Percentiles rank a stretch among this genome's conserved stretches.
Evolutionary conservation across 2,329 filamentous ascomycete species (phyloP).

Genomic region (Microcyclosporella mali): DNA sequence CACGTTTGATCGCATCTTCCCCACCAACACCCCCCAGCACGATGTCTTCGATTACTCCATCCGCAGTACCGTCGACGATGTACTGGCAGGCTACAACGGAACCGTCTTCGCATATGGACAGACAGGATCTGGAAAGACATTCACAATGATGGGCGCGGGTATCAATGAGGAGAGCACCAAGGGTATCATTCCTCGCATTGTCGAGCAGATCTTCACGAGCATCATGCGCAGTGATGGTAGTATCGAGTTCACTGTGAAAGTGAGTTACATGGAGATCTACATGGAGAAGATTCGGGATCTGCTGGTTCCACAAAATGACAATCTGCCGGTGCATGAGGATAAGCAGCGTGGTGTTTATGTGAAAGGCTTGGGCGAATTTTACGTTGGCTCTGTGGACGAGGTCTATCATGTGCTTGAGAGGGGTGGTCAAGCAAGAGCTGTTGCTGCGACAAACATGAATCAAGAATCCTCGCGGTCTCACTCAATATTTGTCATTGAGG

Average conservation of each 20-base stretch:
- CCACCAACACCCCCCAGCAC: conserved; percentile 80
- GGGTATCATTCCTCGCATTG: conserved; percentile 93
- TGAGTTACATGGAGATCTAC: conserved; percentile 99
- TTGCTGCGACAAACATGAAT: conserved; percentile 98
- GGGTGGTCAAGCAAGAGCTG: conserved; percentile 82
- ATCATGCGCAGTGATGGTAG: conserved; percentile 86
- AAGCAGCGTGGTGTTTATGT: conserved; percentile 95
- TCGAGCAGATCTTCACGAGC: conserved; percentile 94
- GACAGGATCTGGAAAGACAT: conserved; percentile 97
- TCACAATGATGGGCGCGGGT: conserved; percentile 96
- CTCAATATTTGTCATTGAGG: conserved; percentile 94
- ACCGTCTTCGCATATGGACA: conserved; percentile 98
- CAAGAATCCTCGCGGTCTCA: conserved; percentile 96
- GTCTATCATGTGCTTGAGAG: conserved; percentile 96
- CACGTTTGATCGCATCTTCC: conserved; percentile 96
- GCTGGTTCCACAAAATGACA: conserved; percentile 87
- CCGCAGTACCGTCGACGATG: conserved; percentile 90
- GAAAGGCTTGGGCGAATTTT: conserved; percentile 88
- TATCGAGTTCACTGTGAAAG: conserved; percentile 97
- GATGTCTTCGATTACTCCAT: conserved; percentile 99
- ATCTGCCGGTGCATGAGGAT: conserved; percentile 95
- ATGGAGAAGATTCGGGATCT: conserved; percentile 98
- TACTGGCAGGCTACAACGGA: conserved; percentile 97
- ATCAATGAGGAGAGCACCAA: conserved; percentile 84
- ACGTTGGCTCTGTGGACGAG: conserved; percentile 90